A percentile compares a stretch with the other conserved stretches of the same genome.
Conservation (phyloP, 1,284 basidiomycete genomes). For the Microbotryum saponariae region DNA sequence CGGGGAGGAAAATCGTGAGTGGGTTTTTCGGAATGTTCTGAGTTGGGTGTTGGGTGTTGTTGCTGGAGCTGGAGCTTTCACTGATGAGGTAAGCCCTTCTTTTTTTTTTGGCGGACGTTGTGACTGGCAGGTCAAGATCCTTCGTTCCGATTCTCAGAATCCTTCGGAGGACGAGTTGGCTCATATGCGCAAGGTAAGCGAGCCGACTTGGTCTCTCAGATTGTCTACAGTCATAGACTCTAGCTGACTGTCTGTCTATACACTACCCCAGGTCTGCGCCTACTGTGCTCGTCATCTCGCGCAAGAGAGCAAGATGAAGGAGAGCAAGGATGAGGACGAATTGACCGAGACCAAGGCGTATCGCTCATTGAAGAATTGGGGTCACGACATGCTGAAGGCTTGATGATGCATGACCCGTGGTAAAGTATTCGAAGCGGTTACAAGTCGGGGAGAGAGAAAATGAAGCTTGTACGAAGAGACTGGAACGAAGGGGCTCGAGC, state of each 20-base stretch:
- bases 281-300: slow-evolving; percentile 40
- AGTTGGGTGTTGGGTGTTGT: slow-evolving; percentile 23
- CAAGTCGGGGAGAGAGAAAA: no score
- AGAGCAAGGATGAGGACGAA: slow-evolving; percentile 24
- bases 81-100: no score
- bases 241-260: no score
- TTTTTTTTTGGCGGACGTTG: no score
- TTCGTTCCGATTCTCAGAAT: slow-evolving; percentile 31
- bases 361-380: slow-evolving; percentile 26
- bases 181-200: slow-evolving; percentile 39
- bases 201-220: neutral
- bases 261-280: slow-evolving; percentile 30
- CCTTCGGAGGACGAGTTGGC: slow-evolving; percentile 38
- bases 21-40: neutral
- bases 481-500: no score
- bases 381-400: slow-evolving; percentile 10
- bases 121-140: no score
- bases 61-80: slow-evolving; percentile 34
- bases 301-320: slow-evolving; percentile 28
- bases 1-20: slow-evolving; percentile 21
- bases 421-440: no score
- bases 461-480: no score
- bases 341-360: slow-evolving; percentile 33
- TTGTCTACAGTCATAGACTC: neutral
- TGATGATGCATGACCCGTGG: neutral